Conservation (phyloP, 164 flowering plant genomes). For the Paratinospora sagittata region DNA sequence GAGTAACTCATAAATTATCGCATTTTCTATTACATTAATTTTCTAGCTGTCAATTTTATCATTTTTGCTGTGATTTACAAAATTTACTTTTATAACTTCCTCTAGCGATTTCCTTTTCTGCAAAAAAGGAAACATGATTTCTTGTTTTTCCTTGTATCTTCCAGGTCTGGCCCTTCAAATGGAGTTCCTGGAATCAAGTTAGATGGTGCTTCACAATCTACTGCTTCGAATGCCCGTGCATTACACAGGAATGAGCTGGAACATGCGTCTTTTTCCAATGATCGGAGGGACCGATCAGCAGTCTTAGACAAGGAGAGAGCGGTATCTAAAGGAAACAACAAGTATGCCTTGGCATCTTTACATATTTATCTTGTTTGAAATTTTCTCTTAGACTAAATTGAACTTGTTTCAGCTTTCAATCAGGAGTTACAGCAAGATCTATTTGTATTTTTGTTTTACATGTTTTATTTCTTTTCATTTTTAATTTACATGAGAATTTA, state of each 20-base stretch:
- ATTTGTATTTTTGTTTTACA: neutral
- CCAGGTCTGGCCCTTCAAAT: slow-evolving; percentile 52
- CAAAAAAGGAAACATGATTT: neutral
- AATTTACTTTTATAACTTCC: neutral
- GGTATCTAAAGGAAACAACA: slow-evolving; percentile 25
- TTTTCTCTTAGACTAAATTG: neutral
- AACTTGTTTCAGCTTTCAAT: neutral
- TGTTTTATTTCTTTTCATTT: neutral
- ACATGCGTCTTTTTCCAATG: slow-evolving; percentile 30
- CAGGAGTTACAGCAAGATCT: neutral
- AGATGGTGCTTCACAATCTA: slow-evolving; percentile 39
- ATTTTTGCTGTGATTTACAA: neutral
- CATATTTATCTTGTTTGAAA: neutral
- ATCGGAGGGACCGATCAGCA: slow-evolving; percentile 34
- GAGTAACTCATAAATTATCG: neutral
- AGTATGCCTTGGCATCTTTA: slow-evolving; percentile 25
- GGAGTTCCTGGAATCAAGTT: slow-evolving; percentile 36
- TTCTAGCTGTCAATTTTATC: neutral
- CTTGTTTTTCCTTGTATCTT: slow-evolving; percentile 8
- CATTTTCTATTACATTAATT: neutral
- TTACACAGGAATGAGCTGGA: slow-evolving; percentile 46
- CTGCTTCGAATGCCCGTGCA: slow-evolving; percentile 31
- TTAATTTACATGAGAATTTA: neutral
- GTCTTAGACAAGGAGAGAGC: slow-evolving; percentile 19
- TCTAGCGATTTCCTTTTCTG: neutral